Percentiles rank a stretch among this genome's conserved stretches.
These are phyloP conservation scores for Fusarium globosum DNA, from an alignment of 2,329 filamentous ascomycete genomes.

Conservation along the genomic window DNA sequence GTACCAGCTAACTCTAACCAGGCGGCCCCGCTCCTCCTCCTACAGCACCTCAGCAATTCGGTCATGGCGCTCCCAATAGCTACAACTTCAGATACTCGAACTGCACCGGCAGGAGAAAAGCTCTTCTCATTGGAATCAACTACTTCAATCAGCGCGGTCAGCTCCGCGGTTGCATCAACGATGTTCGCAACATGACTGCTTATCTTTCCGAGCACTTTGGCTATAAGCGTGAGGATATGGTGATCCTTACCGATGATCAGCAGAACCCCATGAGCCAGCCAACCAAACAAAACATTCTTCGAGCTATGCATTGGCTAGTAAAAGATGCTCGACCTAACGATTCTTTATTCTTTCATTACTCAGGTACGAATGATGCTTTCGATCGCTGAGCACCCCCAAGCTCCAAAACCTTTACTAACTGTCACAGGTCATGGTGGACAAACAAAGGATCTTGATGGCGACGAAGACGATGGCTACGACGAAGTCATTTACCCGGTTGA, in stretches of 20 bases:
- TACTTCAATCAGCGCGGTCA: conserved; percentile 95
- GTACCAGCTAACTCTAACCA: conserved; percentile 29
- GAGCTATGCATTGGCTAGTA: conserved; percentile 98
- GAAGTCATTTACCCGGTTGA: conserved; percentile 88
- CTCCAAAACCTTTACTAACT: conserved; percentile 10
- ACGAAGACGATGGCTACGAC: conserved; percentile 84
- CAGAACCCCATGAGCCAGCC: conserved; percentile 98
- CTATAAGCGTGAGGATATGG: conserved; percentile 97
- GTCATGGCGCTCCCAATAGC: conserved; percentile 79
- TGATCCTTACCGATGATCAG: conserved; percentile 94
- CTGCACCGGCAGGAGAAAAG: conserved; percentile 89
- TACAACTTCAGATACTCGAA: conserved; percentile 93
- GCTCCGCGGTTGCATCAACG: conserved; percentile 93
- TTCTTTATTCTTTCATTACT: conserved; percentile 97
- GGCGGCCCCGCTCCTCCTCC: conserved; percentile 74
- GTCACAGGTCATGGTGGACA: conserved; percentile 79
- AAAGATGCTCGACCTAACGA: conserved; percentile 94
- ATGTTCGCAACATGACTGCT: conserved; percentile 95
- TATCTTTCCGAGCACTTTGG: conserved; percentile 91
- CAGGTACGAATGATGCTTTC: conserved; percentile 66
- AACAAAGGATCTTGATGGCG: conserved; percentile 80
- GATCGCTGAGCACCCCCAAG: neutral
- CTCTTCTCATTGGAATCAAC: conserved; percentile 93
- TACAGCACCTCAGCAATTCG: conserved; percentile 75
- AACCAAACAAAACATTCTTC: conserved; percentile 92